Base-by-base conservation (phyloP, 2,329 filamentous ascomycete genomes). In the Colletotrichum tamarilloi region DNA sequence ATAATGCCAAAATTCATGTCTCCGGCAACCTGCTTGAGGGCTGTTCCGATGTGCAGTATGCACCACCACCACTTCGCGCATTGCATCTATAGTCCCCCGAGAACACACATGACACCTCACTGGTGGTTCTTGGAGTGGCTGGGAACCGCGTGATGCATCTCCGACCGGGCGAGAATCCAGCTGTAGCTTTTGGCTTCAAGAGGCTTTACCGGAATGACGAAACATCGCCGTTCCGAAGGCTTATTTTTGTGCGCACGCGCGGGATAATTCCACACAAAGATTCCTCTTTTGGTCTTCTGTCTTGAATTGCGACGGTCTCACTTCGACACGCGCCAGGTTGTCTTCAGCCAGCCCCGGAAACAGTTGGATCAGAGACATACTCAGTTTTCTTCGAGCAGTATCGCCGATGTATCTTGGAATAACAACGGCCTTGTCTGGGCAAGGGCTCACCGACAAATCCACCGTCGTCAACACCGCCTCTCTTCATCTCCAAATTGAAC, bases 341-440 rank as follows among this genome's bases (percentile, higher is more conserved):
- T 56, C 46, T 32, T 53, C 5, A 26, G 19, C 58, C 58, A n/a
- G 46, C 16, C 26, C 55, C 16, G 22, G 16, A 57, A 30, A 52
- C 16, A 38, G 22, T 22, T 52, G 16, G 49, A 52, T 72, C 64
- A 28, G 49, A 72, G 69, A 62, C 64, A 26, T 28, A 58, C 52
- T 62, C 57, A 58, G 9, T 19, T 26, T 52, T 53, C 49, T 63
- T 68, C 49, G 49, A 28, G 16, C 64, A 60, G 26, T 22, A 26
- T 35, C 16, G 14, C 24, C 22, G 6, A n/a, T 49, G 7, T 38
- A 26, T 59, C 32, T 66, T 11, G 22, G 55, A 68, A 5, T 32
- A 11, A 53, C 30, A 55, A 32, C 28, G 28, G 14, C 22, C 42
- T 42, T 38, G 8, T 35, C 42, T 32, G 42, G n/a, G 32, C 42